A percentile compares a stretch with the other conserved stretches of the same genome.
phyloP scores from a whole-genome alignment of 805 yeast genomes.

The Pichia deserticola region DNA sequence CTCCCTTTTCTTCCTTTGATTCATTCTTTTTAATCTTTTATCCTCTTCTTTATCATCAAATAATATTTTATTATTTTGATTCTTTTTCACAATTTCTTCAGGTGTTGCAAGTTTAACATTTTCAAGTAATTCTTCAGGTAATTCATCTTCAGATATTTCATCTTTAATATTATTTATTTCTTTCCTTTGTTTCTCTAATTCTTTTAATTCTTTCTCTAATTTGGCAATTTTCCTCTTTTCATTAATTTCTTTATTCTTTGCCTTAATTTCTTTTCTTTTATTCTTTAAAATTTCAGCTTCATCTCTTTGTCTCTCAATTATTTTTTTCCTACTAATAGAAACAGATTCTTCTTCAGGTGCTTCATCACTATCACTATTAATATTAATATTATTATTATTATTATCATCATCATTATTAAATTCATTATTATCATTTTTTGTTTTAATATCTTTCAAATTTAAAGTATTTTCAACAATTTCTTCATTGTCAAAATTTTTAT shows the following conservation, averaged over 20 bases:
- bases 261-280: conserved; percentile 9
- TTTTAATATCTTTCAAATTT: not conserved
- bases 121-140: conserved; percentile 35
- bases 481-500: conserved; percentile 11
- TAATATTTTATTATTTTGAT: conserved; percentile 8
- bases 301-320: conserved; percentile 19
- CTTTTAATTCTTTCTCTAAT: conserved; percentile 18
- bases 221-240: conserved; percentile 30
- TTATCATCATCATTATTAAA: conserved; percentile 12
- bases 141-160: conserved; percentile 26
- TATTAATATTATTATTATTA: conserved; percentile 26
- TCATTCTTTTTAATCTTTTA: conserved; percentile 18
- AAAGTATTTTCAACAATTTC: conserved; percentile 1
- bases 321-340: conserved; percentile 10
- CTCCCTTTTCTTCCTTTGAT: conserved; percentile 11
- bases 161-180: conserved; percentile 4
- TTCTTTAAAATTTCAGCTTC: conserved; percentile 13
- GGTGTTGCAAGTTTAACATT: conserved; percentile 10
- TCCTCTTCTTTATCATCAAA: conserved; percentile 21
- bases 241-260: conserved; percentile 24
- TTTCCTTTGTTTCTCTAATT: conserved; percentile 10
- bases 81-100: conserved; percentile 13
- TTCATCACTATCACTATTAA: conserved; percentile 26
- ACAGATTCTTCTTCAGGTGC: conserved; percentile 45
- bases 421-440: conserved; percentile 14